phyloP scores from a whole-genome alignment of 345 rosid species.

The Citrus maxima region DNA sequence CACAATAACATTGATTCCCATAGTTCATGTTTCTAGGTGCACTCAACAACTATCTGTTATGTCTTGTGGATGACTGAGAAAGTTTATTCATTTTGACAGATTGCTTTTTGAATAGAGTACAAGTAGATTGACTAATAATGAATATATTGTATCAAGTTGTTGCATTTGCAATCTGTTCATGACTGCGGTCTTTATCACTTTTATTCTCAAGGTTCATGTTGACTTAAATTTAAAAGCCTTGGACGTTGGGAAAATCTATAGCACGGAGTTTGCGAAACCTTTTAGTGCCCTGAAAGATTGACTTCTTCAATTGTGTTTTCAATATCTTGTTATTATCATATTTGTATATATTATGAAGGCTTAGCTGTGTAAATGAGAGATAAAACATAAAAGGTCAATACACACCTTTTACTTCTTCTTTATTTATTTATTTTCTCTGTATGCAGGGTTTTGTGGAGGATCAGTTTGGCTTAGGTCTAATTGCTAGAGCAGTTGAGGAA shows the following conservation, averaged over 20 bases:
- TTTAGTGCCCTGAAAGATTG: not conserved
- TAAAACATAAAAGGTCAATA: not conserved
- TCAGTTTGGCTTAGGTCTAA: conserved; percentile 95
- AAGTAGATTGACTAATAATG: not conserved
- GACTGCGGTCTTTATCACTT: not conserved
- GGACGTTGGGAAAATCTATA: not conserved
- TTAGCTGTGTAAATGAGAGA: not conserved
- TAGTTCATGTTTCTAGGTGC: not conserved
- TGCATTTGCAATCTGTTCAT: not conserved
- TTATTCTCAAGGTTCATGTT: not conserved
- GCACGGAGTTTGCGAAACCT: not conserved
- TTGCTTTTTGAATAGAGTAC: not conserved
- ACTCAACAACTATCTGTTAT: not conserved
- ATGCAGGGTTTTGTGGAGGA: conserved; percentile 94
- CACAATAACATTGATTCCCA: not conserved
- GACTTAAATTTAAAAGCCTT: not conserved
- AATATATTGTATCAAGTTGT: not conserved
- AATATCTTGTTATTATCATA: not conserved
- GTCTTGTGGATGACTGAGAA: not conserved
- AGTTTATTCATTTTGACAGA: not conserved
- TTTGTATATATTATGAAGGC: not conserved
- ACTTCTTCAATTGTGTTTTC: not conserved
- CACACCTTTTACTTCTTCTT: not conserved
- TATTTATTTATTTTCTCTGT: not conserved
- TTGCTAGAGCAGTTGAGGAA: conserved; percentile 98